Percentiles rank a stretch among this genome's conserved stretches.
Evolutionary conservation across 1,284 basidiomycete species (phyloP).

Genomic region (Ceratobasidium sp.): DNA sequence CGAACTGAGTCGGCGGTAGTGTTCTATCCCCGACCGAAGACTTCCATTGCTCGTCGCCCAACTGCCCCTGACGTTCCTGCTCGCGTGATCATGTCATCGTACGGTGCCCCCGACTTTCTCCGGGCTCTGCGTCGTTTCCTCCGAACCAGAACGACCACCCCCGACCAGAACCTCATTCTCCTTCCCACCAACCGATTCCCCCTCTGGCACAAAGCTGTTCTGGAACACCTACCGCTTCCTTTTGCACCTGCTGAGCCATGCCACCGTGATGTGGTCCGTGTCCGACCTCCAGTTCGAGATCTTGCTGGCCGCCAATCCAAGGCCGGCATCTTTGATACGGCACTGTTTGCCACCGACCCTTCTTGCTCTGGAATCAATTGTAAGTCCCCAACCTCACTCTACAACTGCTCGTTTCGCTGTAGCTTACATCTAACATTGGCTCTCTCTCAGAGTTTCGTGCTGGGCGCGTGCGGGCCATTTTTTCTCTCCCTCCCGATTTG

Average conservation of each 20-base stretch:
- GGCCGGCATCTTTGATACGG: constrained; percentile 1
- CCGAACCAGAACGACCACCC: neutral
- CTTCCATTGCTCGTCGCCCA: constrained; percentile 10
- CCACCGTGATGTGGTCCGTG: constrained; percentile 10
- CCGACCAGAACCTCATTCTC: neutral
- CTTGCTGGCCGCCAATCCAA: neutral
- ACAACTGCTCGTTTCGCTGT: too few relatives aligned
- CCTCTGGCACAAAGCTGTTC: constrained; percentile 22
- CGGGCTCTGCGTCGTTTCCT: neutral
- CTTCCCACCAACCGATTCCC: constrained; percentile 16
- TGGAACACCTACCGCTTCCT: neutral
- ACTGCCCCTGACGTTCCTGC: neutral
- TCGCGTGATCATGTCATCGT: neutral
- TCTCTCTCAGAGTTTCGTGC: neutral
- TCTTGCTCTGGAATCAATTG: too few relatives aligned
- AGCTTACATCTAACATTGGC: too few relatives aligned
- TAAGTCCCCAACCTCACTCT: too few relatives aligned
- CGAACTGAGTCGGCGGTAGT: too few relatives aligned
- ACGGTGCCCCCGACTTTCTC: constrained; percentile 7
- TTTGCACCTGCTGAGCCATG: neutral
- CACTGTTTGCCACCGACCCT: neutral
- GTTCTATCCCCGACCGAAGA: constrained; percentile 21
- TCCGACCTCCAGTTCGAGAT: neutral
- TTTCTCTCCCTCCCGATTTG: neutral
- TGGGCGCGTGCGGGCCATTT: constrained; percentile 5